Percentiles rank a stretch among this genome's conserved stretches.
Evolutionary conservation across 176 grass and related monocot genomes (phyloP).

Genomic region (Elaeis guineensis): DNA sequence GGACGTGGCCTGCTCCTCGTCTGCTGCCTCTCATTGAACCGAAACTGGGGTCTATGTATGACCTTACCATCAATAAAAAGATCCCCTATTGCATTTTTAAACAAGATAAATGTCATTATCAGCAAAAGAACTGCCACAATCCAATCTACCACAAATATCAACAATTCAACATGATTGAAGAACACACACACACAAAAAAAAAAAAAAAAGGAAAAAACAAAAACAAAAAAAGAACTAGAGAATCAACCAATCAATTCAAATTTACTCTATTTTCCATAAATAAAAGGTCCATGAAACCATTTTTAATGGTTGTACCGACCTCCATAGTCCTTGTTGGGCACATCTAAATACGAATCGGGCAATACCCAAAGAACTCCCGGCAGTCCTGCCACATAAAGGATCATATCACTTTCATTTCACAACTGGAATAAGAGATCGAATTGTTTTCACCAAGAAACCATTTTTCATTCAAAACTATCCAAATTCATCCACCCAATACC

Average conservation of each 20-base stretch:
- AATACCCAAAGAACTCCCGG: slow-evolving; percentile 98
- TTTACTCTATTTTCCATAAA: no score
- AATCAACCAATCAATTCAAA: no score
- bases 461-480: neutral
- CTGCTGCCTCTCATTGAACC: slow-evolving; percentile 74
- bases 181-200: no score
- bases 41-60: slow-evolving; percentile 60
- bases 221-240: no score
- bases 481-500: slow-evolving; percentile 37
- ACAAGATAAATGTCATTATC: neutral
- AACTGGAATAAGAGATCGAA: no score
- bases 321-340: slow-evolving; percentile 98
- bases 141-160: no score
- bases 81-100: slow-evolving; percentile 46
- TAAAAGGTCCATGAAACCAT: no score
- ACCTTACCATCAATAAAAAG: slow-evolving; percentile 82
- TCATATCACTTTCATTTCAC: no score
- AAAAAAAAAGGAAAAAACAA: no score
- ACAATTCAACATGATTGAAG: no score
- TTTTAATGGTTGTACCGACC: slow-evolving; percentile 26
- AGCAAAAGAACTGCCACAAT: slow-evolving; percentile 15
- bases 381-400: slow-evolving; percentile 32
- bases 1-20: slow-evolving; percentile 59
- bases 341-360: slow-evolving; percentile 97
- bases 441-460: no score